Conservation (phyloP, 305 asterid species). For the Lippia alba region DNA sequence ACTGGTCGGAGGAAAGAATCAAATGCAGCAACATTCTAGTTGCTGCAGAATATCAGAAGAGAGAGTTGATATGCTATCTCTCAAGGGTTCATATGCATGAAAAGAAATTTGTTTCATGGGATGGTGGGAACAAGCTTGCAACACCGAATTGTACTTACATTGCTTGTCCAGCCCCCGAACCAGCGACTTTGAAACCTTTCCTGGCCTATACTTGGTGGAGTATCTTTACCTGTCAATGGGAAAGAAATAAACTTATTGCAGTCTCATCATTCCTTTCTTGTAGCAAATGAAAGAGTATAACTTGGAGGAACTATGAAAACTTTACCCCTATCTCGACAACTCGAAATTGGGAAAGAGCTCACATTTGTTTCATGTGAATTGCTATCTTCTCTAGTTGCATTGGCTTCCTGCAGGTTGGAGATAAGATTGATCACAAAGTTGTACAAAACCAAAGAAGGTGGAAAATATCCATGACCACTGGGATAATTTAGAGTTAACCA, state of each 20-base stretch:
- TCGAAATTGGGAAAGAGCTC: slow-evolving; percentile 42
- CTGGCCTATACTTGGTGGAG: slow-evolving; percentile 33
- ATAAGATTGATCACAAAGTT: slow-evolving; percentile 31
- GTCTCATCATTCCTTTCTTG: slow-evolving; percentile 26
- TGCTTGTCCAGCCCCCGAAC: slow-evolving; percentile 81
- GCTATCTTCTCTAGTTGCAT: slow-evolving; percentile 34
- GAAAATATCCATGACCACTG: slow-evolving; percentile 22
- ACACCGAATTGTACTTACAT: slow-evolving; percentile 44
- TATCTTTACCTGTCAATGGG: slow-evolving; percentile 47
- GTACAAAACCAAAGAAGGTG: slow-evolving; percentile 32
- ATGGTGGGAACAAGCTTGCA: slow-evolving; percentile 22
- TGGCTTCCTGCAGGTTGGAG: slow-evolving; percentile 52
- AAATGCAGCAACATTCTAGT: slow-evolving; percentile 5
- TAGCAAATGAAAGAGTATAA: slow-evolving; percentile 28
- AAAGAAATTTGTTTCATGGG: slow-evolving; percentile 12
- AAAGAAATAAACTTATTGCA: slow-evolving; percentile 27
- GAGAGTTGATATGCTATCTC: slow-evolving; percentile 7
- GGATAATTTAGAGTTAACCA: slow-evolving; percentile 5
- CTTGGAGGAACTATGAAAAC: slow-evolving; percentile 28
- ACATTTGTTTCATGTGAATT: slow-evolving; percentile 42
- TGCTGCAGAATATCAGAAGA: slow-evolving; percentile 9
- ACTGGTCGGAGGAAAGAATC: not conserved
- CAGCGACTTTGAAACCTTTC: slow-evolving; percentile 71
- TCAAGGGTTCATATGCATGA: slow-evolving; percentile 28
- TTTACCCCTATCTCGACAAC: slow-evolving; percentile 51